These are phyloP conservation scores for Proliferodiscus dingleyae DNA, from an alignment of 2,329 filamentous ascomycete genomes.

Conservation along the genomic window DNA sequence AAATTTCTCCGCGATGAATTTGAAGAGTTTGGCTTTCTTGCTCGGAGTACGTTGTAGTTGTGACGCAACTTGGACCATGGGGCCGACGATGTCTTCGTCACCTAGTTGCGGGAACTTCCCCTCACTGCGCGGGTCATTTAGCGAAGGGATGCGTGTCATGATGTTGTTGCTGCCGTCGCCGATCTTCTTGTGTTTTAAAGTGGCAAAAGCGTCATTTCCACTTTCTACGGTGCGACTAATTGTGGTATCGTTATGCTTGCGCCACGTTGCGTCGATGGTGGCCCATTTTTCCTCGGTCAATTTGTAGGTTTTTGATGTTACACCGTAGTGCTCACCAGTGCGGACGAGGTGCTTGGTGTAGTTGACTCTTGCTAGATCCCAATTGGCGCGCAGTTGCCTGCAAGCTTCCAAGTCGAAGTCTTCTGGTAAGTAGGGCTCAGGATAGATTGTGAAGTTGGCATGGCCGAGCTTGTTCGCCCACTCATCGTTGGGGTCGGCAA, in stretches of 20 bases:
- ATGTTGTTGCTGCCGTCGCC: conserved; percentile 45
- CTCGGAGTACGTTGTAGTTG: conserved; percentile 28
- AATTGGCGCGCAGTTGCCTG: conserved; percentile 67
- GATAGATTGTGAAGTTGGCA: conserved; percentile 85
- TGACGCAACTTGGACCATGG: conserved; percentile 54
- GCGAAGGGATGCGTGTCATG: conserved; percentile 61
- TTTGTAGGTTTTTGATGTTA: conserved; percentile 81
- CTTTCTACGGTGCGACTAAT: conserved; percentile 44
- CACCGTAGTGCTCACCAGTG: conserved; percentile 84
- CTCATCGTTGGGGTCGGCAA: conserved; percentile 67
- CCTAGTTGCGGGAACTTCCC: conserved; percentile 86
- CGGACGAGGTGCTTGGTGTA: conserved; percentile 86
- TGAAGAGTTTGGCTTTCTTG: conserved; percentile 31
- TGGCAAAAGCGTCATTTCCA: conserved; percentile 39
- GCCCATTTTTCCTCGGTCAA: conserved; percentile 88
- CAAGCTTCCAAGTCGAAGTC: conserved; percentile 49
- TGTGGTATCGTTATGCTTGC: conserved; percentile 61
- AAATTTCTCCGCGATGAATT: conserved; percentile 32
- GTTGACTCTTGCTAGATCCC: conserved; percentile 77
- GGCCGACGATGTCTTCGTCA: conserved; percentile 89
- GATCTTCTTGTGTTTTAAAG: conserved; percentile 37
- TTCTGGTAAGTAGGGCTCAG: conserved; percentile 71
- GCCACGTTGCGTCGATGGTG: conserved; percentile 72
- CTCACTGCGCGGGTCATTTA: conserved; percentile 60
- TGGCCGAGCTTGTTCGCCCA: conserved; percentile 86